Conservation (phyloP, 768 basidiomycete species). For the Termitomyces titanicus region DNA sequence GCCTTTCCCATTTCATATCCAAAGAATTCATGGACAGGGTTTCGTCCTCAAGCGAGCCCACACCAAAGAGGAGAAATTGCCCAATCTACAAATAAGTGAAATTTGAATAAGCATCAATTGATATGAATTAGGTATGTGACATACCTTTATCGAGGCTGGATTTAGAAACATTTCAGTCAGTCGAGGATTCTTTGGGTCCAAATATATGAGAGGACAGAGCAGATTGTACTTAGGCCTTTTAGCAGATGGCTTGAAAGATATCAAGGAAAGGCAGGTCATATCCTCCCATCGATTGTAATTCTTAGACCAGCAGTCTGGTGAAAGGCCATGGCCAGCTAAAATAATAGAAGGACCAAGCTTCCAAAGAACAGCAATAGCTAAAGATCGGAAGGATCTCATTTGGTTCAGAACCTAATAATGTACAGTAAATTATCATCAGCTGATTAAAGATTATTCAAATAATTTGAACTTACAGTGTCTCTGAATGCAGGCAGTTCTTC, state of each 20-base stretch:
- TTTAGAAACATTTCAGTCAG: background rate
- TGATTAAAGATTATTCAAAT: background rate
- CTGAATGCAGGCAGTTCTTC: too few species aligned
- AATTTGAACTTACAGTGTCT: background rate
- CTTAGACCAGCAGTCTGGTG: background rate
- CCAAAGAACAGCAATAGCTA: background rate
- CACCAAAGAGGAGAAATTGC: too few species aligned
- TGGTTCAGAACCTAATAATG: background rate
- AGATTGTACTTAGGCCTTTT: background rate
- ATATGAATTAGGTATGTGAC: too few species aligned
- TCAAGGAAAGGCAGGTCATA: background rate
- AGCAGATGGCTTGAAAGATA: background rate
- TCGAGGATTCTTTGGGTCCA: background rate
- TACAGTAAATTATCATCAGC: too few species aligned
- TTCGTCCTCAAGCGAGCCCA: background rate
- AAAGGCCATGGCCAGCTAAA: background rate
- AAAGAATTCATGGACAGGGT: too few species aligned
- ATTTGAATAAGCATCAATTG: background rate
- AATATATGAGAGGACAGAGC: background rate
- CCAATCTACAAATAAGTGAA: too few species aligned
- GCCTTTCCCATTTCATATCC: too few species aligned
- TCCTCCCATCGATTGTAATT: background rate
- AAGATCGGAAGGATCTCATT: background rate
- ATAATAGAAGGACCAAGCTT: background rate
- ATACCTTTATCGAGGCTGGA: background rate